phyloP scores from a whole-genome alignment of 1,284 basidiomycete genomes.

The Exobasidium rhododendri region DNA sequence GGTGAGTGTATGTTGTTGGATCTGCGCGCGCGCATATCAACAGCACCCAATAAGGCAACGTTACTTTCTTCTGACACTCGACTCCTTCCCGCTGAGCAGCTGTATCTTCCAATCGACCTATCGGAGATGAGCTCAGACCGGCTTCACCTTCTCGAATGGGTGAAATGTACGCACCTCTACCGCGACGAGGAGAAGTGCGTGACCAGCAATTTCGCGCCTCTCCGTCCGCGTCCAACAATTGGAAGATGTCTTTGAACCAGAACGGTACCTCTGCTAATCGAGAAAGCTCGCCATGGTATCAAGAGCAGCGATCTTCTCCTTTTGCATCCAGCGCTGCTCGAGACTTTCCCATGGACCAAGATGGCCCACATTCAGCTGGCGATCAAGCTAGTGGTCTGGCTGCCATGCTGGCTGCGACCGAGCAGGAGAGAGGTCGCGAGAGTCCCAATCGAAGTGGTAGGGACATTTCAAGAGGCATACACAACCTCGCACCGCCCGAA shows the following conservation, averaged over 20 bases:
- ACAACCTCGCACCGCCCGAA: slow-evolving; percentile 13
- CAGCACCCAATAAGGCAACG: no score
- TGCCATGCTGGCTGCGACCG: slow-evolving; percentile 7
- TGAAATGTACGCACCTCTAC: slow-evolving; percentile 34
- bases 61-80: no score
- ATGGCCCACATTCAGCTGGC: slow-evolving; percentile 20
- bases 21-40: not conserved
- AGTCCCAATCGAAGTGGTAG: slow-evolving; percentile 14
- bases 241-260: slow-evolving; percentile 13
- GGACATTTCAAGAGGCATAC: slow-evolving; percentile 1
- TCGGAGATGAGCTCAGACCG: not conserved
- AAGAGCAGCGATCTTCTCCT: slow-evolving; percentile 43
- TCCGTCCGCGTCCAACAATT: slow-evolving; percentile 5
- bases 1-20: not conserved
- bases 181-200: slow-evolving; percentile 28
- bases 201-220: slow-evolving; percentile 11
- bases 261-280: slow-evolving; percentile 21
- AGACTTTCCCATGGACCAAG: slow-evolving; percentile 17
- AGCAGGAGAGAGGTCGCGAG: slow-evolving; percentile 5
- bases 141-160: slow-evolving; percentile 19
- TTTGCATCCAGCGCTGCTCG: slow-evolving; percentile 45
- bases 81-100: no score
- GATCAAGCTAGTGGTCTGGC: slow-evolving; percentile 15
- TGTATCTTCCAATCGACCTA: no score
- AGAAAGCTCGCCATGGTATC: slow-evolving; percentile 45